Evolutionary conservation across 441 rosid species (phyloP).

Genomic region (Melastoma candidum): DNA sequence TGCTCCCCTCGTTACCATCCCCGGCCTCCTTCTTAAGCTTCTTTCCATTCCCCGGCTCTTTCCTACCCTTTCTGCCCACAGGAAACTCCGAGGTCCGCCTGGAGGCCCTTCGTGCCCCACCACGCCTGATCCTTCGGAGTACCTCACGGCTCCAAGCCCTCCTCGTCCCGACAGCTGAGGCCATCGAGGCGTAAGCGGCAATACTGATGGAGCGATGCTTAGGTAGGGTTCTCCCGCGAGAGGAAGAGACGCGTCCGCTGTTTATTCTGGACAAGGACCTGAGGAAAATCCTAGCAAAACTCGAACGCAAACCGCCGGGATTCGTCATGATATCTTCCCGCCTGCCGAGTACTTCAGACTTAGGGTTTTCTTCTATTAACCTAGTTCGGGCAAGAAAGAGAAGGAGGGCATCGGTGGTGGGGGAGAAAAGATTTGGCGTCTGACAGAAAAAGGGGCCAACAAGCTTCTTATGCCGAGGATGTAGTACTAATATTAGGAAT

Average conservation of each 20-base stretch:
- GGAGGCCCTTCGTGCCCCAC: background rate
- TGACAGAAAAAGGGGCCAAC: no score
- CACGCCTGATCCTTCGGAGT: conserved; percentile 24
- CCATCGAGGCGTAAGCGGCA: conserved; percentile 51
- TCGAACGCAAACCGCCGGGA: conserved; percentile 29
- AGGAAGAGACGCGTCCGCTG: conserved; percentile 6
- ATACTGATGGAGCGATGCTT: conserved; percentile 25
- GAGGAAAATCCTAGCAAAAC: conserved; percentile 33
- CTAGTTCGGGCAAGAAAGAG: no score
- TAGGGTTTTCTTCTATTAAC: background rate
- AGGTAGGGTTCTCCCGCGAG: conserved; percentile 12
- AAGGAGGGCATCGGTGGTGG: no score
- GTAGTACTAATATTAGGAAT: no score
- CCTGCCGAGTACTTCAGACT: background rate
- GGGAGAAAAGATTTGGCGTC: no score
- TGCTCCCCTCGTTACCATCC: conserved; percentile 5
- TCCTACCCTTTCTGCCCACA: background rate
- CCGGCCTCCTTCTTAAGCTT: background rate
- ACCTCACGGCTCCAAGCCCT: conserved; percentile 48
- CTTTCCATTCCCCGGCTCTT: conserved; percentile 1
- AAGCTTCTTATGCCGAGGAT: no score
- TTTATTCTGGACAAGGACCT: conserved; percentile 29
- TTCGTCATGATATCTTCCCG: conserved; percentile 2
- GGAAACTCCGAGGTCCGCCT: conserved; percentile 7
- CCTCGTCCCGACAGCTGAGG: conserved; percentile 35